These are phyloP conservation scores for Perilla frutescens DNA, from an alignment of 257 asterid genomes.

Conservation along the genomic window DNA sequence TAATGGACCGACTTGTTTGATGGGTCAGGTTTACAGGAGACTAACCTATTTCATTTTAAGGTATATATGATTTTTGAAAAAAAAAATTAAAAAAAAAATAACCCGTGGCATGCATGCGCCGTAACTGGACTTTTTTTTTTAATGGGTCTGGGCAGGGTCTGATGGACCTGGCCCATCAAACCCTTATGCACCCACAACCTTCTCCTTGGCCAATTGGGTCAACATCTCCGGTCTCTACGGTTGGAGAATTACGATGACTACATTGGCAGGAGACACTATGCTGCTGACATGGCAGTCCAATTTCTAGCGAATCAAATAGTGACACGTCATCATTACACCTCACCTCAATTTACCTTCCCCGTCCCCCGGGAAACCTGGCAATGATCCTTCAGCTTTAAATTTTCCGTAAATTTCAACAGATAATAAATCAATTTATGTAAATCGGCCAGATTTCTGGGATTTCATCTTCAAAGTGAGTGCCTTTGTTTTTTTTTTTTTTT, in stretches of 20 bases:
- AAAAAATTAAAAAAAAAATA: too few species aligned
- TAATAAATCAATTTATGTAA: background rate
- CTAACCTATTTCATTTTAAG: too few species aligned
- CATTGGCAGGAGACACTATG: background rate
- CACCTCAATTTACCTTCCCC: conserved; percentile 23
- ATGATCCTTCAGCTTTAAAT: conserved; percentile 29
- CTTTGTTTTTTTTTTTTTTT: background rate
- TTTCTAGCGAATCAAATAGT: background rate
- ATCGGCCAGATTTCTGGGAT: conserved; percentile 18
- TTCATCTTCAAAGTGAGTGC: conserved; percentile 36
- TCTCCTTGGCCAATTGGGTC: background rate
- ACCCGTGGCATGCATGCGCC: too few species aligned
- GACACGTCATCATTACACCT: conserved; percentile 37
- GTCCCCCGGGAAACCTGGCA: conserved; percentile 11
- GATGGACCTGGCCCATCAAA: too few species aligned
- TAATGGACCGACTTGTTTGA: too few species aligned
- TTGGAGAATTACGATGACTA: background rate
- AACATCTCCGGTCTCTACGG: background rate
- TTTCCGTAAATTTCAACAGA: conserved; percentile 12
- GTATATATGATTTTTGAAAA: too few species aligned
- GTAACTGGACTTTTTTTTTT: too few species aligned
- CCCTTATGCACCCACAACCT: too few species aligned
- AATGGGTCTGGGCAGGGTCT: too few species aligned
- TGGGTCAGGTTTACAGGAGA: too few species aligned
- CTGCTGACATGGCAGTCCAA: conserved; percentile 14